Conservation (phyloP, 345 rosid genomes). For the Dovyalis caffra region DNA sequence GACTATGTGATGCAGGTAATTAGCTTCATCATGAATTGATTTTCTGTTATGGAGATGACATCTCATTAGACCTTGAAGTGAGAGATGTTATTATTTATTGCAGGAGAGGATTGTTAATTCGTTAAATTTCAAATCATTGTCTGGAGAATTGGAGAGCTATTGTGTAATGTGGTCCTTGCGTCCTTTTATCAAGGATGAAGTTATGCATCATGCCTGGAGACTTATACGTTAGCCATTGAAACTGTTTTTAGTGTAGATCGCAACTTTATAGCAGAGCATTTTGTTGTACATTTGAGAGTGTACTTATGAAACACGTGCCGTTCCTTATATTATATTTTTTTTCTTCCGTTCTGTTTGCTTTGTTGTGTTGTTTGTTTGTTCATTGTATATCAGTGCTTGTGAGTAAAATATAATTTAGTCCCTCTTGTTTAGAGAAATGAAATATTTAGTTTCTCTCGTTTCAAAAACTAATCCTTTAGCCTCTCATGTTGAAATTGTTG, state of each 20-base stretch:
- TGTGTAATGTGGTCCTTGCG: conserved; percentile 77
- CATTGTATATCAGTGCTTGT: no score
- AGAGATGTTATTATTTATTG: conserved; percentile 4
- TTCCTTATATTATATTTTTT: no score
- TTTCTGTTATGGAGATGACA: neutral
- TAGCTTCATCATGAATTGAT: neutral
- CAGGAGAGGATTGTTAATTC: conserved; percentile 72
- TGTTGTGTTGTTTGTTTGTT: no score
- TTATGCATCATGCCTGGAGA: conserved; percentile 64
- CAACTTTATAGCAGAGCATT: neutral
- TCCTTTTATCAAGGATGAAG: conserved; percentile 64
- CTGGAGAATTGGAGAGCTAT: conserved; percentile 64
- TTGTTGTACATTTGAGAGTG: no score
- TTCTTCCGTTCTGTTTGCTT: no score
- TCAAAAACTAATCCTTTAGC: no score
- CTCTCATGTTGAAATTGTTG: no score
- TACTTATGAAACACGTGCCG: no score
- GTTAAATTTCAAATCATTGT: conserved; percentile 51
- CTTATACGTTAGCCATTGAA: conserved; percentile 29
- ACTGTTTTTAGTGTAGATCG: neutral
- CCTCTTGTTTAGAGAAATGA: no score
- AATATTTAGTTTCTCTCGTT: no score
- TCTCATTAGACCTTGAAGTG: neutral
- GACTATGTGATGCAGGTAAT: conserved; percentile 76
- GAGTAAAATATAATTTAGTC: no score